Evolutionary conservation across 495 filamentous ascomycete species (phyloP), one percentile per base, ranked within the genome.

Genomic region (Pseudoneurospora amorphoporcata): DNA sequence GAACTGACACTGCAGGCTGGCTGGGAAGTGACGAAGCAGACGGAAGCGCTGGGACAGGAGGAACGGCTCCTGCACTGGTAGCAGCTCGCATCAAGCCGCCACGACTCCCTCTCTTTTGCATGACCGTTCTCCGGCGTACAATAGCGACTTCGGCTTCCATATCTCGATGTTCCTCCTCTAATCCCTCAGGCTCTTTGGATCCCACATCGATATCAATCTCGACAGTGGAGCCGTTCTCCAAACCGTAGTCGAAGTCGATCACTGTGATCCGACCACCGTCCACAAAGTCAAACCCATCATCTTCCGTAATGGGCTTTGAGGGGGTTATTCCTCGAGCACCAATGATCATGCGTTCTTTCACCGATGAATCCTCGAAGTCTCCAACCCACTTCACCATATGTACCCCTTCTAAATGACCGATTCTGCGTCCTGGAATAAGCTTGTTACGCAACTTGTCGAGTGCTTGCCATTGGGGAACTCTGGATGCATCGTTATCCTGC

Each of bases 81-180:
- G 79, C 75, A 68, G 75, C 76, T 23, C 80, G 81, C 77, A 80
- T 77, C 68, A 82, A 76, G 72, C 78, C 81, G 41, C 77, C 80
- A n/a, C 82, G 79, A 42, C 77, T 76, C 0, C 80, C 81, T 72
- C 84, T 83, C 68, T 84, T 82, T 65, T 89, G 87, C 3, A 88
- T 88, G 19, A 90, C 87, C 14, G 93, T 95, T 72, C 93, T 84
- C 72, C 92, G 86, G 74, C 93, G 88, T 68, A 91, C 92, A 73
- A 96, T 87, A 73, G 92, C 92, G 32, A 96, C 92, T 78, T 95
- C 93, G 3, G 89, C 88, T 73, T 92, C 93, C 70, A 94, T 85
- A 75, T 93, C 93, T 17, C 90, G 87, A 71, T 90, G 86, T 73
- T 92, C 91, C 76, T 96, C 93, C 77, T 88, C 87, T 2, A 96